Base-by-base conservation (phyloP, 2,329 filamentous ascomycete species). In the Alternaria brassicae region DNA sequence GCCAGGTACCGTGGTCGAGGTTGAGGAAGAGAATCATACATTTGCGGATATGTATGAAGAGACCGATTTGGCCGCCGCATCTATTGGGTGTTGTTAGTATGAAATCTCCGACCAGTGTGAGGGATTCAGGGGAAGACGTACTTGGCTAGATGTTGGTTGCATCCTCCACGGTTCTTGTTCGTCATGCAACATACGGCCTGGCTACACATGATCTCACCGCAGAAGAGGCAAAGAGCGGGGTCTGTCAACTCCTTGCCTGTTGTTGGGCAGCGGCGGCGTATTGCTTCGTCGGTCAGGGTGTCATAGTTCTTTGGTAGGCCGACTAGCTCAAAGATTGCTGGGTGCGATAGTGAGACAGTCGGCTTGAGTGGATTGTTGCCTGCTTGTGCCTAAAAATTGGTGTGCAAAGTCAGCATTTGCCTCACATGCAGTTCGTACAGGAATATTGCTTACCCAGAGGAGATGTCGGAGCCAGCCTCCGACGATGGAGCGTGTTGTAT, bases 1-100 rank as follows among this genome's bases (percentile, higher is more conserved):
- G 89, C 82, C 91, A 99, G 25, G 91, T 93, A 37, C 95, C 95
- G 45, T 91, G 91, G 30, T 84, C 83, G 60, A 89, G 88, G 79
- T 97, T 93, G 55, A 96, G 82, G 77, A 96, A 96, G 60, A 96
- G 87, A 39, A 96, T 88, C 68, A 90, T 92, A 81, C 96, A 98
- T 81, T 98, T 98, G 67, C 95, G 91, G 69, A 99, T 94, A 77
- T 96, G 97, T 77, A 99, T 90, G 81, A 96, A 98, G 32, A 97
- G 82, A n/a, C 95, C 95, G 47, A 96, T 88, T 69, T 92, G 93
- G 62, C 89, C 87, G 73, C 95, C 93, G 77, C 94, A 98, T 70
- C 92, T 96, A 55, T 37, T 0, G 3, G 13, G 21, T 37, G 21
- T n/a, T 6, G 45, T 61, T 53, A 58, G 52, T 52, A 55, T 32